Conservation (phyloP, 129 eudicot species). For the Gnaphalium uliginosum region DNA sequence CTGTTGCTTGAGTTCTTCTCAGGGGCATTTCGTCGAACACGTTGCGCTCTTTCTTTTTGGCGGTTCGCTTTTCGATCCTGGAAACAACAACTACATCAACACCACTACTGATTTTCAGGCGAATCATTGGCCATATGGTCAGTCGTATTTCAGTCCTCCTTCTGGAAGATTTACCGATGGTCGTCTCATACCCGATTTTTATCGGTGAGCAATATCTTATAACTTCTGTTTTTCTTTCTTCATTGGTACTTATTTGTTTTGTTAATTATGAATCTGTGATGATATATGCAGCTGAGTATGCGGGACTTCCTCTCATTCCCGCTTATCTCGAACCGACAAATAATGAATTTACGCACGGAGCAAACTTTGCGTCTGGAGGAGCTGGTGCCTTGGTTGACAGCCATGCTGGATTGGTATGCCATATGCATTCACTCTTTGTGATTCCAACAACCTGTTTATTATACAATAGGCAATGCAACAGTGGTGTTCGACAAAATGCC, state of each 20-base stretch:
- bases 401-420: conserved; percentile 44
- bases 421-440: conserved; percentile 18
- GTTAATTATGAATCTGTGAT: neutral
- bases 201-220: conserved; percentile 33
- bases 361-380: conserved; percentile 68
- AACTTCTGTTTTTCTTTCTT: neutral
- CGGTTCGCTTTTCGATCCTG: conserved; percentile 50
- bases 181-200: conserved; percentile 52
- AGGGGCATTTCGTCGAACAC: neutral
- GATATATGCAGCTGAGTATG: conserved; percentile 48
- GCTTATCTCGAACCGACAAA: conserved; percentile 42
- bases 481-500: conserved; percentile 16
- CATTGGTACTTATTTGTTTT: neutral
- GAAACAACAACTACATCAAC: conserved; percentile 55
- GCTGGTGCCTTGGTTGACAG: conserved; percentile 55
- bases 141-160: conserved; percentile 43
- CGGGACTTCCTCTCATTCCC: conserved; percentile 49
- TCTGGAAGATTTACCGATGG: conserved; percentile 60
- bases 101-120: conserved; percentile 46
- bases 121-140: conserved; percentile 50
- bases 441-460: neutral
- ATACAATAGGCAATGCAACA: neutral
- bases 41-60: conserved; percentile 43
- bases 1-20: conserved; percentile 1
- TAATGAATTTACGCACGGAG: conserved; percentile 31